phyloP scores from a whole-genome alignment of 768 basidiomycete species.

The Cystobasidium tubakii region DNA sequence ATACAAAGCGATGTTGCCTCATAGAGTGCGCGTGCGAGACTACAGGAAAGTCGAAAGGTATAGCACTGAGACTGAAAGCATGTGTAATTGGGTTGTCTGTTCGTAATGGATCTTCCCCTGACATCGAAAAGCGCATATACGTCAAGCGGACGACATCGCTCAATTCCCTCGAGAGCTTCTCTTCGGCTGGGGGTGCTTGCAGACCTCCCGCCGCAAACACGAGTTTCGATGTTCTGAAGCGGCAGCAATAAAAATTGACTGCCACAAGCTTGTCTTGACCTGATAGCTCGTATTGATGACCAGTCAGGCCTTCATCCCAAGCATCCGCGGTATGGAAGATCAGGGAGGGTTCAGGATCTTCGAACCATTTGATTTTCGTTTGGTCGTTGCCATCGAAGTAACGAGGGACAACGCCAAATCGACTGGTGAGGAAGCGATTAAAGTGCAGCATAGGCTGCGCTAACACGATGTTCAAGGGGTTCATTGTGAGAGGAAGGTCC shows the following conservation, averaged over 20 bases:
- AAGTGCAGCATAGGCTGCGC: conserved; percentile 49
- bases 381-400: conserved; percentile 36
- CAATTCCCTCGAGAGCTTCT: conserved; percentile 16
- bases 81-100: conserved; percentile 43
- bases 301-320: conserved; percentile 47
- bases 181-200: conserved; percentile 45
- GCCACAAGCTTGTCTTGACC: conserved; percentile 1
- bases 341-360: conserved; percentile 49
- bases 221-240: conserved; percentile 50
- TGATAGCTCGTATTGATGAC: not conserved
- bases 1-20: conserved; percentile 49
- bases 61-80: conserved; percentile 49
- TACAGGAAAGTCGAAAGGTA: conserved; percentile 52
- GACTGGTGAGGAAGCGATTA: conserved; percentile 47
- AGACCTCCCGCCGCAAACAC: conserved; percentile 51
- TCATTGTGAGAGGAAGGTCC: conserved; percentile 51
- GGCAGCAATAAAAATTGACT: conserved; percentile 49
- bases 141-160: conserved; percentile 41
- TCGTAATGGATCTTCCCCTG: conserved; percentile 8
- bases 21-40: conserved; percentile 46
- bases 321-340: conserved; percentile 53
- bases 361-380: conserved; percentile 46
- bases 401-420: conserved; percentile 51
- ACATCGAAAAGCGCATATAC: conserved; percentile 46
- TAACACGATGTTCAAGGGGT: conserved; percentile 49